These are phyloP conservation scores for Cicer chorassanicum DNA, from an alignment of 306 rosid genomes.

Conservation along the genomic window DNA sequence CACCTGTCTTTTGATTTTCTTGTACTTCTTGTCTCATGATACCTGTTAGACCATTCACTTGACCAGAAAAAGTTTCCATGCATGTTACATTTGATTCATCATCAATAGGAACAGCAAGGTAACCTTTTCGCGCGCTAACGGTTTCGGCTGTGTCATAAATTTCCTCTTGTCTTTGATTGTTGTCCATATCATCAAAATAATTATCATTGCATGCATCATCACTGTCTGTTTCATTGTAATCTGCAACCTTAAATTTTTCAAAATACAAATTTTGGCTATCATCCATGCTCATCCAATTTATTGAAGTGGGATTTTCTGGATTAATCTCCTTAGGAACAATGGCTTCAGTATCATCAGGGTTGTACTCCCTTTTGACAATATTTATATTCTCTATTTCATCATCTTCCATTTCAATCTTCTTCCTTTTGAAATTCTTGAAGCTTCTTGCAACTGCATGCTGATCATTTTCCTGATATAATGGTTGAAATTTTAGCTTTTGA, in stretches of 20 bases:
- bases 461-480: slow-evolving; percentile 55
- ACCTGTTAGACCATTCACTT: slow-evolving; percentile 37
- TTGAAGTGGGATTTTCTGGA: slow-evolving; percentile 42
- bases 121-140: slow-evolving; percentile 36
- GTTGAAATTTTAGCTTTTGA: slow-evolving; percentile 2
- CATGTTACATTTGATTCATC: slow-evolving; percentile 31
- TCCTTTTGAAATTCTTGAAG: slow-evolving; percentile 63
- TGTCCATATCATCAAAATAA: slow-evolving; percentile 44
- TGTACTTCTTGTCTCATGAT: slow-evolving; percentile 42
- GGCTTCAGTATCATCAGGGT: slow-evolving; percentile 40
- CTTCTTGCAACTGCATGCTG: slow-evolving; percentile 49
- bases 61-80: slow-evolving; percentile 33
- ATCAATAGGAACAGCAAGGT: slow-evolving; percentile 40
- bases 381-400: slow-evolving; percentile 45
- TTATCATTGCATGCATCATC: slow-evolving; percentile 56
- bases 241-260: slow-evolving; percentile 60
- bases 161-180: slow-evolving; percentile 48
- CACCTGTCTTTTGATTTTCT: slow-evolving; percentile 44
- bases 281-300: slow-evolving; percentile 86
- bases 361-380: slow-evolving; percentile 51
- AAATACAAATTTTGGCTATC: slow-evolving; percentile 55
- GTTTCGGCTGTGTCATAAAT: slow-evolving; percentile 38
- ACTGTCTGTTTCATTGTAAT: slow-evolving; percentile 60
- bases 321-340: slow-evolving; percentile 41
- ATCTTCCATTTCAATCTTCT: slow-evolving; percentile 45